These are phyloP conservation scores for Russula virescens DNA, from an alignment of 768 basidiomycete genomes.

Conservation along the genomic window DNA sequence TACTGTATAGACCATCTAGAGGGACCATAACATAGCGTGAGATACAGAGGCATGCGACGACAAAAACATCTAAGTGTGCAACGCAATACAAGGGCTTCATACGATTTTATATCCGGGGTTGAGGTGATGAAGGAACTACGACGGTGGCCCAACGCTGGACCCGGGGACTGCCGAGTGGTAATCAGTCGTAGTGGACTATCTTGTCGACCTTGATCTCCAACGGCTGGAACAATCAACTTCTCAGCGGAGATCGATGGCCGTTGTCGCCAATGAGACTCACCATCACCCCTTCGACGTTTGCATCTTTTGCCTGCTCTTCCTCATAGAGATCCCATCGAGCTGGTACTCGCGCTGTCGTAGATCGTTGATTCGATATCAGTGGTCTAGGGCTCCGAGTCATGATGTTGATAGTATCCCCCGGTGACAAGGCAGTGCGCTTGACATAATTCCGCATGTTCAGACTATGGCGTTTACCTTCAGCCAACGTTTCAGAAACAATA, in stretches of 20 bases:
- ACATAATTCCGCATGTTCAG: conserved; percentile 22
- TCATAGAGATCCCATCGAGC: background rate
- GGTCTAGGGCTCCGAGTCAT: background rate
- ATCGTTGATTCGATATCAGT: no score
- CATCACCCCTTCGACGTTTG: background rate
- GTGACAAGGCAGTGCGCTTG: background rate
- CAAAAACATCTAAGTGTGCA: no score
- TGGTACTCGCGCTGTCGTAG: background rate
- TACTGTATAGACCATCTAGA: no score
- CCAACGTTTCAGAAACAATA: background rate
- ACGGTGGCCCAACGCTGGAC: no score
- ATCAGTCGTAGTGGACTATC: conserved; percentile 4
- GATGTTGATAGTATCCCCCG: background rate
- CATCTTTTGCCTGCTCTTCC: background rate
- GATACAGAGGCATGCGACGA: no score
- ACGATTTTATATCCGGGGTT: background rate
- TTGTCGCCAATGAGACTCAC: background rate
- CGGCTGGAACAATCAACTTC: background rate
- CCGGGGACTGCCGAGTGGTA: background rate
- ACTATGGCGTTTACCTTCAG: background rate
- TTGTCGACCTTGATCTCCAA: conserved; percentile 13
- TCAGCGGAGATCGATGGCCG: background rate
- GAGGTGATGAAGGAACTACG: background rate
- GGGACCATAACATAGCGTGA: no score
- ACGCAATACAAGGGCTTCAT: no score